Conservation (phyloP, 2,329 filamentous ascomycete genomes). For the Curvularia sp. region DNA sequence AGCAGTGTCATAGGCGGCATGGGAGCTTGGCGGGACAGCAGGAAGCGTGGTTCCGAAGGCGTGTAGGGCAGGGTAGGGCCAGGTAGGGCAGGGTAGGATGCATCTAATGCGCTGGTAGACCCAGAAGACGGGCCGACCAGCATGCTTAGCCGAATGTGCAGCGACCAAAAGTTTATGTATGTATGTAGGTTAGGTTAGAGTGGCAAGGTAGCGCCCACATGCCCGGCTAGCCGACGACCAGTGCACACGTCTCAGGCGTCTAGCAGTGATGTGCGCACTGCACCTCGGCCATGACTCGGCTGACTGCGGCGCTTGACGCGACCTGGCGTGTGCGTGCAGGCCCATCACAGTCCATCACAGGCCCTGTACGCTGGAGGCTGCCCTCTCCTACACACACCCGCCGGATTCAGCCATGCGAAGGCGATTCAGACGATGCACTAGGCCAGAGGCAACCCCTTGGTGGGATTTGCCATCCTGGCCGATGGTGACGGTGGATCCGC, state of each 20-base stretch:
- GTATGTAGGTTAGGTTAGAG: no score
- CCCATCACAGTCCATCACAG: constrained; percentile 25
- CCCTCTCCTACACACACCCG: constrained; percentile 37
- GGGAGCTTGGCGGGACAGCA: constrained; percentile 26
- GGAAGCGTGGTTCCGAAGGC: constrained; percentile 28
- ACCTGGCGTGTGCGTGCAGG: constrained; percentile 21
- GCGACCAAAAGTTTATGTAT: constrained; percentile 29
- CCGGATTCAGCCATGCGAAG: constrained; percentile 36
- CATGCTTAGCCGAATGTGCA: constrained; percentile 25
- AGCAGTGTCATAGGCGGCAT: constrained; percentile 22
- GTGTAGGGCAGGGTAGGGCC: constrained; percentile 23
- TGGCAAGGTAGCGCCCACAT: constrained; percentile 39
- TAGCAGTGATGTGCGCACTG: constrained; percentile 31
- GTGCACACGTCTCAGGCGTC: constrained; percentile 17
- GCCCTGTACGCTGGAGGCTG: constrained; percentile 26
- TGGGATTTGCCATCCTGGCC: constrained; percentile 33
- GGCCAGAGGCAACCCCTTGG: constrained; percentile 35
- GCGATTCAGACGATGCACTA: constrained; percentile 44
- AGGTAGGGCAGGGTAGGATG: constrained; percentile 22
- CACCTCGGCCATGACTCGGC: constrained; percentile 43
- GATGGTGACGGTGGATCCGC: constrained; percentile 40
- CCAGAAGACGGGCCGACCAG: constrained; percentile 35
- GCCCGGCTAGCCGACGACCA: constrained; percentile 29
- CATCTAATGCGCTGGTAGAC: constrained; percentile 24
- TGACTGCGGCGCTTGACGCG: constrained; percentile 36